These are phyloP conservation scores for Populus tremula DNA, from an alignment of 345 rosid species.

Conservation along the genomic window DNA sequence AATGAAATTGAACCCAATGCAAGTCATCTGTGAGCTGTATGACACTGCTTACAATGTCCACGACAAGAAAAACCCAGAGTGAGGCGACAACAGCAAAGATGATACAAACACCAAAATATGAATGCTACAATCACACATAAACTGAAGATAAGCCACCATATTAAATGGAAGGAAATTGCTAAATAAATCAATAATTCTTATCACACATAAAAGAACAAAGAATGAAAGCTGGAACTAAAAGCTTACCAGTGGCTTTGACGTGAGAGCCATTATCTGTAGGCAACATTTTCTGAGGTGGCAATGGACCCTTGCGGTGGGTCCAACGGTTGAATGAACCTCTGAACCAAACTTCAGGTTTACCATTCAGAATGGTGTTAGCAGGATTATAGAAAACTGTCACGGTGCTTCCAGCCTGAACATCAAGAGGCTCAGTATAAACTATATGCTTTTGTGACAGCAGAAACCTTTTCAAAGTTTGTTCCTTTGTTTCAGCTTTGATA, in stretches of 20 bases:
- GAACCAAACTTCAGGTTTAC: constrained; percentile 86
- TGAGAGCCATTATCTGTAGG: constrained; percentile 52
- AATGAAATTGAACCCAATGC: not conserved
- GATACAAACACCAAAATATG: not conserved
- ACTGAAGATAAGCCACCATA: not conserved
- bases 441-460: constrained; percentile 76
- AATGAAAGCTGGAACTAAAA: constrained; percentile 11
- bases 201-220: not conserved
- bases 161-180: not conserved
- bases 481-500: constrained; percentile 73
- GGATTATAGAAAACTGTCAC: constrained; percentile 79
- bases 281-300: constrained; percentile 82
- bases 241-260: constrained; percentile 62
- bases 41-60: not conserved
- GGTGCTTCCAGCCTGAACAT: constrained; percentile 67
- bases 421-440: constrained; percentile 83
- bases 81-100: not conserved
- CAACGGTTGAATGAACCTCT: constrained; percentile 92
- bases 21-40: not conserved
- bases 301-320: constrained; percentile 71
- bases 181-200: not conserved
- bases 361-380: constrained; percentile 70
- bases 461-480: constrained; percentile 66
- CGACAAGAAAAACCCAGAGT: not conserved
- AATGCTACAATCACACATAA: not conserved